Evolutionary conservation across 306 rosid genomes (phyloP).

Genomic region (Quercus aquifolioides): DNA sequence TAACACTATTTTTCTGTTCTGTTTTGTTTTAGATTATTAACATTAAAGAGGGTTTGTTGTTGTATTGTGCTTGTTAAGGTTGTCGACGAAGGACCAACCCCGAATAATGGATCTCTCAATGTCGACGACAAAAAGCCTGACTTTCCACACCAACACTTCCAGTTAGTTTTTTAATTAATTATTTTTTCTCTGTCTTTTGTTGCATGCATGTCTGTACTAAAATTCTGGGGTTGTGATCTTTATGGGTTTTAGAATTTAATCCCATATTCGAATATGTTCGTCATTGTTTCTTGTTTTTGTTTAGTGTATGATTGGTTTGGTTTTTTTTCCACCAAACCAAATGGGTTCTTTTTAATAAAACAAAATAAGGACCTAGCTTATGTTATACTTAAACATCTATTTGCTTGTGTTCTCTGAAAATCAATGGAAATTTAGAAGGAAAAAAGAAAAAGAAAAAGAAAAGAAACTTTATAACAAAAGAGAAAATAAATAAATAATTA

Average conservation of each 20-base stretch:
- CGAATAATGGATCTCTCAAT: constrained; percentile 32
- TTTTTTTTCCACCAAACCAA: background rate
- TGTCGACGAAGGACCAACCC: constrained; percentile 24
- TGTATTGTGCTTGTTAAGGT: constrained; percentile 16
- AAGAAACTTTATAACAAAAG: background rate
- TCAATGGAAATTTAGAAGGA: background rate
- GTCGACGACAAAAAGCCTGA: constrained; percentile 47
- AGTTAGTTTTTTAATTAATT: constrained; percentile 31
- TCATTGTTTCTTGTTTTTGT: background rate
- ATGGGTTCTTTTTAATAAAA: background rate
- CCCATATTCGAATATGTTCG: background rate
- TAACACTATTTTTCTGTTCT: background rate
- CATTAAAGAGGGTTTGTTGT: constrained; percentile 13
- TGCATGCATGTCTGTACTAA: background rate
- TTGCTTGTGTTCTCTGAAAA: background rate
- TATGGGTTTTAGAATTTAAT: background rate
- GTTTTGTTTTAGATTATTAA: constrained; percentile 8
- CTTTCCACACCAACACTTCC: constrained; percentile 26
- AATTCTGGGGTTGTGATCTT: background rate
- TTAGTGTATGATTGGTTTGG: background rate
- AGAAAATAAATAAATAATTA: background rate
- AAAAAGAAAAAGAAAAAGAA: too few species aligned
- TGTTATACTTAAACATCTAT: background rate
- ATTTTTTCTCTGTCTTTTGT: background rate
- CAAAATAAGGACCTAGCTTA: background rate